Base-by-base conservation (phyloP, 164 flowering plant species). In the Litsea cubeba region DNA sequence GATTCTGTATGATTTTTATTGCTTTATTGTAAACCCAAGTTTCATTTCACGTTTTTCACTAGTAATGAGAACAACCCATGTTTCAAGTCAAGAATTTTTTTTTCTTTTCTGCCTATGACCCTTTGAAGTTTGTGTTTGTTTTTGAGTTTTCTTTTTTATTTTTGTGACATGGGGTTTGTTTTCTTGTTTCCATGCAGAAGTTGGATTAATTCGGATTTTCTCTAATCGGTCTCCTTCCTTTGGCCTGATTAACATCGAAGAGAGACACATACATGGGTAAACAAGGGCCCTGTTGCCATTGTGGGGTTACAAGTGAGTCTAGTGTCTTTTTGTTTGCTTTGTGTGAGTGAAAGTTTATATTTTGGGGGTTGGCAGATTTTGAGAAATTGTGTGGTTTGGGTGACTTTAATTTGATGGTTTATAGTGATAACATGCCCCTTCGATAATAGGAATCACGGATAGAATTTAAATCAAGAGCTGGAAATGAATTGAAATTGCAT, bases 221-320 rank as follows among this genome's bases (percentile, higher is more conserved):
- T 63, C 28, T 63, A 26, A 63, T 63, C 23, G 17, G 66, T 20
- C 66, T 63, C 26, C 28, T 63, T 63, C 24, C 22, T 63, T 63
- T 63, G 17, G 66, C 24, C 12, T 23, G 66, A 63, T 23, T 24
- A 63, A 24, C 17, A 23, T 24, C 28, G 15, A 23, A 63, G 66
- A 63, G 26, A 25, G 30, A 63, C 14, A 25, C 32, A 25, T n/a
- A 63, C 66, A 63, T 63, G 66, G 66, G 66, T 63, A 63, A 63
- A 63, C 66, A 63, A 63, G 66, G 66, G 24, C 66, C 66, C 23
- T 63, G 66, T 25, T 63, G 66, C 66, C 66, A 63, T 24, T 63
- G 66, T 63, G 66, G 66, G 66, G 66, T 63, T 63, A 63, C 66
- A 63, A 63, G 66, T 63, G 66, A 63, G 66, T 23, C 24, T 24